Conservation (phyloP, 1,284 basidiomycete species). For the Ustilago bromivora region DNA sequence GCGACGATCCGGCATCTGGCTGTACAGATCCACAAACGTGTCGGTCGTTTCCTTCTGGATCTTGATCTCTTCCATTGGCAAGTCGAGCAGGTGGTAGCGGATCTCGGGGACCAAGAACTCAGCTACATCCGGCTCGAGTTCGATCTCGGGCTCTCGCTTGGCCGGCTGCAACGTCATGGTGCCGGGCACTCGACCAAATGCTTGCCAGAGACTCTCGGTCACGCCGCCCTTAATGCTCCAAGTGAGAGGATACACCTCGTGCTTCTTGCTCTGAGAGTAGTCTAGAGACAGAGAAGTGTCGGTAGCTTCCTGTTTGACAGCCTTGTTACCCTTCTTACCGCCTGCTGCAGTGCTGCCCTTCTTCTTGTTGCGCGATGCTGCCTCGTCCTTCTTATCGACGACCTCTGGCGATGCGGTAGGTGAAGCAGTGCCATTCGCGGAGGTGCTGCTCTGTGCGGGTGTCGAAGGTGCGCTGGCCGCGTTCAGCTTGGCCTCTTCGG, state of each 20-base stretch:
- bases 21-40: constrained; percentile 46
- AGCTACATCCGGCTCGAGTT: constrained; percentile 54
- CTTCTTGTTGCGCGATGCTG: constrained; percentile 29
- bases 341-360: constrained; percentile 16
- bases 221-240: constrained; percentile 55
- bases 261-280: constrained; percentile 39
- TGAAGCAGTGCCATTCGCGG: constrained; percentile 9
- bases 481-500: constrained; percentile 37
- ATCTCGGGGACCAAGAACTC: constrained; percentile 56
- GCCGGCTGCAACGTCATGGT: constrained; percentile 54
- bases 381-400: constrained; percentile 22
- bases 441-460: constrained; percentile 5
- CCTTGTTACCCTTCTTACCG: constrained; percentile 39
- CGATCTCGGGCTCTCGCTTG: constrained; percentile 53
- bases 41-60: constrained; percentile 53
- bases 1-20: constrained; percentile 46
- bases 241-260: constrained; percentile 58
- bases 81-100: constrained; percentile 47
- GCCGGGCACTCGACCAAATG: constrained; percentile 59
- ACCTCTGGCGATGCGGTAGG: constrained; percentile 26
- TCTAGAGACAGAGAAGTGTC: constrained; percentile 15
- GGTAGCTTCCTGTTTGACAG: constrained; percentile 22
- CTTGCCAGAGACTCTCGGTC: constrained; percentile 64
- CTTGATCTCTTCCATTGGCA: constrained; percentile 55
- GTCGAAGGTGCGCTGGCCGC: constrained; percentile 12